These are phyloP conservation scores for Wickerhamomyces sydowiorum DNA, from an alignment of 805 yeast species.

Conservation along the genomic window DNA sequence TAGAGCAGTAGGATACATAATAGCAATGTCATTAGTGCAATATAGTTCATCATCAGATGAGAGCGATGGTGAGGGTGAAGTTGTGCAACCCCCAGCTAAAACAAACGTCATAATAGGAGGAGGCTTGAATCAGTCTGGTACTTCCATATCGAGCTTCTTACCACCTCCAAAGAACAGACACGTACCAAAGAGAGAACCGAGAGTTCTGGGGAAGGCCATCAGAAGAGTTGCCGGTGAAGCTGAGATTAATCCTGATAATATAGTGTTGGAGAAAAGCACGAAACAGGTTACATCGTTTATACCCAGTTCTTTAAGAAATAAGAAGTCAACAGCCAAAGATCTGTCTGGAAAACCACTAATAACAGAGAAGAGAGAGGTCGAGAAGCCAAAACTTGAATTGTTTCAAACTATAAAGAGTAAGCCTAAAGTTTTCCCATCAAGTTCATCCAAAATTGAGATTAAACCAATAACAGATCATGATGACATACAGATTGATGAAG, in stretches of 20 bases:
- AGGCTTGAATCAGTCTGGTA: no score
- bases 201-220: not conserved
- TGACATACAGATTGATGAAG: not conserved
- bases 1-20: not conserved
- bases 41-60: not conserved
- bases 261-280: not conserved
- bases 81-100: no score
- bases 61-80: not conserved
- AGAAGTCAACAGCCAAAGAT: not conserved
- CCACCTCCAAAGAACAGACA: not conserved
- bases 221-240: not conserved
- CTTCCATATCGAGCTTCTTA: not conserved
- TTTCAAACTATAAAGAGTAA: conserved; percentile 2
- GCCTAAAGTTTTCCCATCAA: not conserved
- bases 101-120: not conserved
- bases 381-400: not conserved
- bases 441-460: not conserved
- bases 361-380: not conserved
- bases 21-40: not conserved
- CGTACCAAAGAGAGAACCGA: not conserved
- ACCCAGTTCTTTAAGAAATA: not conserved
- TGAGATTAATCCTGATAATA: not conserved
- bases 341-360: not conserved
- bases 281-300: not conserved
- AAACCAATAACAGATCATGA: not conserved